phyloP scores from a whole-genome alignment of 2,329 filamentous ascomycete species.

The Epichloe glyceriae region DNA sequence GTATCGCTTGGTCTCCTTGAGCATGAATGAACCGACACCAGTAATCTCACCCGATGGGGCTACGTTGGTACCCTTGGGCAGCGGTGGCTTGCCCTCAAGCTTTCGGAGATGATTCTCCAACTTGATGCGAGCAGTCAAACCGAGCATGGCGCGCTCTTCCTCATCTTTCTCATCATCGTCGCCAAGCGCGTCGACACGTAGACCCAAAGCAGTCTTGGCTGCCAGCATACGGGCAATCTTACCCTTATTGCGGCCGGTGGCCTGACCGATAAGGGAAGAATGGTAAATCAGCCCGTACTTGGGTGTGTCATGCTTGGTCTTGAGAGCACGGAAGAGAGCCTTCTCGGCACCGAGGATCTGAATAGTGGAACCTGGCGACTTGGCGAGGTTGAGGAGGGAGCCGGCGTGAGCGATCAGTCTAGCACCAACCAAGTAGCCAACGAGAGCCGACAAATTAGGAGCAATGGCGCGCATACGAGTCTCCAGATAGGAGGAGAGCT shows the following conservation, averaged over 20 bases:
- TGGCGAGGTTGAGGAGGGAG: constrained; percentile 87
- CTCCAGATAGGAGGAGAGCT: constrained; percentile 79
- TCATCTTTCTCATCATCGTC: constrained; percentile 59
- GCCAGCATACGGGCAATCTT: constrained; percentile 97
- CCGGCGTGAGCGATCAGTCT: constrained; percentile 90
- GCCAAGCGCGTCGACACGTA: constrained; percentile 72
- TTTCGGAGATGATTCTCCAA: constrained; percentile 64
- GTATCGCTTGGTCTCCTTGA: constrained; percentile 90
- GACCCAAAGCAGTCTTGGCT: constrained; percentile 82
- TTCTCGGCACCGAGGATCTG: constrained; percentile 98
- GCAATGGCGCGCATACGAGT: constrained; percentile 94
- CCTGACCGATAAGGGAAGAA: constrained; percentile 87
- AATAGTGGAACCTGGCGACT: constrained; percentile 87
- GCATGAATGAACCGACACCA: constrained; percentile 66
- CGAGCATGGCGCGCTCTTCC: constrained; percentile 75
- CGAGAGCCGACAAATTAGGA: constrained; percentile 84
- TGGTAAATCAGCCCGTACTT: constrained; percentile 96
- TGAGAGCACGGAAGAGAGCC: constrained; percentile 92
- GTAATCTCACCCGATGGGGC: constrained; percentile 56
- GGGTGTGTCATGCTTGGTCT: constrained; percentile 98
- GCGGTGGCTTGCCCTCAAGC: constrained; percentile 82
- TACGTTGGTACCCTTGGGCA: constrained; percentile 62
- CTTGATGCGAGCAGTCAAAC: constrained; percentile 56
- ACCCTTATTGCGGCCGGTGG: constrained; percentile 96
- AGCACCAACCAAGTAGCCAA: constrained; percentile 88